Evolutionary conservation across 495 filamentous ascomycete species (phyloP).

Genomic region (Penicillium salamii): DNA sequence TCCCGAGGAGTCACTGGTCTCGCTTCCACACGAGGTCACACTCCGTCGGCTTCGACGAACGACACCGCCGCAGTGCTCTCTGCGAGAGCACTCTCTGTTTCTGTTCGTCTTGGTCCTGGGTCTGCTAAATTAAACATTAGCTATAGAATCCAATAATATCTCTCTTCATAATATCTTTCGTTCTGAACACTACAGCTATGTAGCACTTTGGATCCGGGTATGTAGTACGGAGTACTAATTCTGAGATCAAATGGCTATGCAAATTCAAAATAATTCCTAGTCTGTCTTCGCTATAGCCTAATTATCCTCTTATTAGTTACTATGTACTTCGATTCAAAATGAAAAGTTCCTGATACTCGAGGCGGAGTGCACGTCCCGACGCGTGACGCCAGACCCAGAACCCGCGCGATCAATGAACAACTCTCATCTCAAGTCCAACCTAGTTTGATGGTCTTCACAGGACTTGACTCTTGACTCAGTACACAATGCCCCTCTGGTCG

Average conservation of each 20-base stretch:
- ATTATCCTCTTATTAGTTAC: background rate
- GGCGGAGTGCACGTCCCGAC: slow-evolving; percentile 20
- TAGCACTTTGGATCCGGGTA: too few species aligned
- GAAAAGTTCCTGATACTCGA: background rate
- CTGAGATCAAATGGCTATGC: too few species aligned
- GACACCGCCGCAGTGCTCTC: slow-evolving; percentile 1
- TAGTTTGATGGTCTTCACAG: slow-evolving; percentile 1
- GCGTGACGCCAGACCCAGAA: slow-evolving; percentile 33
- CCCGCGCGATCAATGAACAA: slow-evolving; percentile 12
- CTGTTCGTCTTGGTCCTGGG: slow-evolving; percentile 13
- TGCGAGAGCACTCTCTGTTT: background rate
- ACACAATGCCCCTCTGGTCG: slow-evolving; percentile 23
- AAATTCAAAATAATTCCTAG: too few species aligned
- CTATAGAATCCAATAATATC: slow-evolving; percentile 37
- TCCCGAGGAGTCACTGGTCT: background rate
- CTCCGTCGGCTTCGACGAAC: slow-evolving; percentile 13
- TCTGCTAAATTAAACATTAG: slow-evolving; percentile 49
- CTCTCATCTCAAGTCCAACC: slow-evolving; percentile 11
- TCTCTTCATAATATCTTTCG: too few species aligned
- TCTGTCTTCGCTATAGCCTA: too few species aligned
- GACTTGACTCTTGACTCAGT: background rate
- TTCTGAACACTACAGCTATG: too few species aligned
- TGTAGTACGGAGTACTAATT: background rate
- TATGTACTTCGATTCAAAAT: background rate
- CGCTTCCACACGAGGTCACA: slow-evolving; percentile 3